Evolutionary conservation across 176 grass and related monocot species (phyloP).

Genomic region (Paspalum vaginatum): DNA sequence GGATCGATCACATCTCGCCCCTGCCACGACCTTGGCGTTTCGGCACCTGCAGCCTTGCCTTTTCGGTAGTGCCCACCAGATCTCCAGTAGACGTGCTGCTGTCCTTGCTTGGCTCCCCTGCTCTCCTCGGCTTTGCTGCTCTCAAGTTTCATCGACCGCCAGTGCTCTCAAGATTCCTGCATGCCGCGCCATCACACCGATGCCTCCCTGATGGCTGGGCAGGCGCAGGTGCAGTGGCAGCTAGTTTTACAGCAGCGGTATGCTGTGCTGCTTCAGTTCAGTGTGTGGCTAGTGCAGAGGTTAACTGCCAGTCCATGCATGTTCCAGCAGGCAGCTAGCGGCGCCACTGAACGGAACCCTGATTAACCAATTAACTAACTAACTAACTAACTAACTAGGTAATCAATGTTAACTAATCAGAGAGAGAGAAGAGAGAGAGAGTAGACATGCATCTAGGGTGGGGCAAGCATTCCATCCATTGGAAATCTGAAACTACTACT

Average conservation of each 20-base stretch:
- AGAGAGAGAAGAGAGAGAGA: too few species aligned
- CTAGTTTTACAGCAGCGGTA: not conserved
- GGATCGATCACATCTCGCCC: constrained; percentile 45
- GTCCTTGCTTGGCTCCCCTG: constrained; percentile 12
- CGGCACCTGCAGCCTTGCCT: constrained; percentile 56
- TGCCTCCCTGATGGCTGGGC: not conserved
- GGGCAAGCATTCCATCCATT: constrained; percentile 45
- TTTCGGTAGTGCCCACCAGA: constrained; percentile 61
- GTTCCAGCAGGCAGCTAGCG: not conserved
- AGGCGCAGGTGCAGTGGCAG: constrained; percentile 31
- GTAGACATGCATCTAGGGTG: not conserved
- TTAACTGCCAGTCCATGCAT: constrained; percentile 3
- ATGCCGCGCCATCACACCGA: constrained; percentile 35
- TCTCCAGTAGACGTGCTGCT: constrained; percentile 36
- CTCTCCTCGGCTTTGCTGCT: not conserved
- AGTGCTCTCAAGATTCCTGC: constrained; percentile 50
- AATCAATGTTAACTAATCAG: not conserved
- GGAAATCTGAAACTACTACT: constrained; percentile 30
- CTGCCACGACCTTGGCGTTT: constrained; percentile 39
- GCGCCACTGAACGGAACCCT: not conserved
- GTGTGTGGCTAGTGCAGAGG: too few species aligned
- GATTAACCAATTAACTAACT: not conserved
- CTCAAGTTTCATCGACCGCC: constrained; percentile 11
- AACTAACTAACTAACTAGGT: not conserved
- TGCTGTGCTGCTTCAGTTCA: constrained; percentile 25